Conservation (phyloP, 2,329 filamentous ascomycete genomes). For the Paradendryphiella salina region DNA sequence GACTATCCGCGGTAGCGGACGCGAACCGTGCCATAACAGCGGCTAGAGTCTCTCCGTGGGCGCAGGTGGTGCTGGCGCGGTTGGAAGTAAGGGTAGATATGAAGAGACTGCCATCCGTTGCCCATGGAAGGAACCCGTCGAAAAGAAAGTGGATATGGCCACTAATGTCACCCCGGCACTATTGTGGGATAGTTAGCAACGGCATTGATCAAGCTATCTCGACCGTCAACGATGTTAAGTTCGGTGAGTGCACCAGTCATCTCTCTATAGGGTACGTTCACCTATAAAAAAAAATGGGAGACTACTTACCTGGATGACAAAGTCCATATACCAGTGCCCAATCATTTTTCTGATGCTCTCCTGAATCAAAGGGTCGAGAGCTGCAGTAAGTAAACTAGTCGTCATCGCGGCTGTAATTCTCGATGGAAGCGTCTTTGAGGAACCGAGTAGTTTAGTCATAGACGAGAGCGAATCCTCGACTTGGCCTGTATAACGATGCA, state of each 20-base stretch:
- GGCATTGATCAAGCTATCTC: not conserved
- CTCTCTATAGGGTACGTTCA: too few relatives aligned
- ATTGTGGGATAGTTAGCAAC: not conserved
- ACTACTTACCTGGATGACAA: slow-evolving; percentile 23
- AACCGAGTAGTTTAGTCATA: slow-evolving; percentile 46
- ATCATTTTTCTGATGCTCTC: slow-evolving; percentile 53
- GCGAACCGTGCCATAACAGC: slow-evolving; percentile 44
- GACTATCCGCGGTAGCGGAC: slow-evolving; percentile 3
- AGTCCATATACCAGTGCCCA: slow-evolving; percentile 51
- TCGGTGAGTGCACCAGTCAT: too few relatives aligned
- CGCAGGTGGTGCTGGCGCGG: slow-evolving; percentile 38
- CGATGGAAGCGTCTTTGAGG: slow-evolving; percentile 40
- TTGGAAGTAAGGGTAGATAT: slow-evolving; percentile 45
- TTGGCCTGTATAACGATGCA: slow-evolving; percentile 56
- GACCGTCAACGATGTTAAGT: not conserved
- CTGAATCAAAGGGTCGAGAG: slow-evolving; percentile 48
- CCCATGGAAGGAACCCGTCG: slow-evolving; percentile 53
- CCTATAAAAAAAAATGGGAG: too few relatives aligned
- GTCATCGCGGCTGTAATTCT: slow-evolving; percentile 48
- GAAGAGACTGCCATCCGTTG: slow-evolving; percentile 51
- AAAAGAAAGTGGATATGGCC: slow-evolving; percentile 41
- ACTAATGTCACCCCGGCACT: slow-evolving; percentile 8
- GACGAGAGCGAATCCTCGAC: slow-evolving; percentile 52
- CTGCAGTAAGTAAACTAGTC: slow-evolving; percentile 49
- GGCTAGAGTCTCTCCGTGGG: slow-evolving; percentile 49